These are phyloP conservation scores for Tricholoma bakamatsutake DNA, from an alignment of 768 basidiomycete genomes.

Conservation along the genomic window DNA sequence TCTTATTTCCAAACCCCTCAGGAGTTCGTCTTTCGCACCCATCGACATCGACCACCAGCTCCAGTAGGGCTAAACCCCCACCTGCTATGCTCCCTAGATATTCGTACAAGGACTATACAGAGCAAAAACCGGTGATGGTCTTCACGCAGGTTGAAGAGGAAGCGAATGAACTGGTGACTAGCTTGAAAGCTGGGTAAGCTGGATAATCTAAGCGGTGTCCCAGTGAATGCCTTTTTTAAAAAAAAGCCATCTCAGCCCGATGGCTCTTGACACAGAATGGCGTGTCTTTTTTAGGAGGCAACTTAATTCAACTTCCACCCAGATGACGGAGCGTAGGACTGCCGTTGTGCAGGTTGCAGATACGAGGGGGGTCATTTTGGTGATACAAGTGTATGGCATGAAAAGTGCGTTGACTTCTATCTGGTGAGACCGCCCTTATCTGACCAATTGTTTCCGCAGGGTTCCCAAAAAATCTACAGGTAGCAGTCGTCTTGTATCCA, in stretches of 20 bases:
- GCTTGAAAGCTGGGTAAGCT: constrained; percentile 19
- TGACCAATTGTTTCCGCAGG: constrained; percentile 11
- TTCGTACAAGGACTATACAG: constrained; percentile 23
- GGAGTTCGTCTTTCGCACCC: not conserved
- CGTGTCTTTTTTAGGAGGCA: constrained; percentile 15
- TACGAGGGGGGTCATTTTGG: constrained; percentile 23
- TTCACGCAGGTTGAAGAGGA: constrained; percentile 25
- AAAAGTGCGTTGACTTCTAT: constrained; percentile 16
- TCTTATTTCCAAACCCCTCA: not conserved
- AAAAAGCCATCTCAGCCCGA: constrained; percentile 14
- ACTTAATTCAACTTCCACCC: not conserved
- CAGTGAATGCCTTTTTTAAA: not conserved
- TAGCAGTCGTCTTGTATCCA: not conserved
- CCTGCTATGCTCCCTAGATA: constrained; percentile 16
- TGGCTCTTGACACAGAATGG: constrained; percentile 32
- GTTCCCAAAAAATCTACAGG: constrained; percentile 26
- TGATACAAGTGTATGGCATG: constrained; percentile 27
- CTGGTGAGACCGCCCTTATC: not conserved
- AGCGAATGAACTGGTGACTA: constrained; percentile 23
- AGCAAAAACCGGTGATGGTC: constrained; percentile 19
- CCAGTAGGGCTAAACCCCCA: not conserved
- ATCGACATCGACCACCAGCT: not conserved
- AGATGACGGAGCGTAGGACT: constrained; percentile 14
- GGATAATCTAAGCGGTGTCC: not conserved
- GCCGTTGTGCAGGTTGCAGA: constrained; percentile 30